Percentiles rank a stretch among this genome's conserved stretches.
These are phyloP conservation scores for Crithidia expoeki DNA, from an alignment of 208 protist genomes.

Conservation along the genomic window DNA sequence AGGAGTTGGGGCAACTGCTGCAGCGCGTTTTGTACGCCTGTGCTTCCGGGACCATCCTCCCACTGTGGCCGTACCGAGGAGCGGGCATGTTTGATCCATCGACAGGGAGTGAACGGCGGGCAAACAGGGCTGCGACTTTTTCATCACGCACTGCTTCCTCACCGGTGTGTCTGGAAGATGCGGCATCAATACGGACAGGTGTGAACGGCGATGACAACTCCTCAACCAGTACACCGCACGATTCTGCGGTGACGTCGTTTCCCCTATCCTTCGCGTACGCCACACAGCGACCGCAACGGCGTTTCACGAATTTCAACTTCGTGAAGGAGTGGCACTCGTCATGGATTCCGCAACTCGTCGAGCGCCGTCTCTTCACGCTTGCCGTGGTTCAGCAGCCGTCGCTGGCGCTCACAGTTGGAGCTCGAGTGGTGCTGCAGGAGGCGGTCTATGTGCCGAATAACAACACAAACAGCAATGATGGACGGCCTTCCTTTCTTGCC, in stretches of 20 bases:
- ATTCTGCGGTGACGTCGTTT: background rate
- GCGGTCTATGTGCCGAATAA: slow-evolving; percentile 14
- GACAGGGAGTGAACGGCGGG: background rate
- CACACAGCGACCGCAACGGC: background rate
- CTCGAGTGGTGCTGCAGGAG: slow-evolving; percentile 31
- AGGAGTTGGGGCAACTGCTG: slow-evolving; percentile 19
- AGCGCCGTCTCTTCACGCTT: slow-evolving; percentile 54
- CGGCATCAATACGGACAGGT: background rate
- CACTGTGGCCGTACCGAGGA: slow-evolving; percentile 50
- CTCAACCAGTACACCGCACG: background rate
- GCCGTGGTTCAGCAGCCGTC: slow-evolving; percentile 42
- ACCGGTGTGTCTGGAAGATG: too few species aligned
- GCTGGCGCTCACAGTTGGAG: slow-evolving; percentile 39
- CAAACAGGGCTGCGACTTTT: background rate
- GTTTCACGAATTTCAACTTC: slow-evolving; percentile 18
- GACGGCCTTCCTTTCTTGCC: background rate
- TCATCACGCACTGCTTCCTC: too few species aligned
- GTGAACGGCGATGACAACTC: background rate
- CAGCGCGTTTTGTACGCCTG: slow-evolving; percentile 27
- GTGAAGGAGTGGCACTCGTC: slow-evolving; percentile 17
- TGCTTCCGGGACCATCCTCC: slow-evolving; percentile 35
- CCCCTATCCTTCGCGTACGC: background rate
- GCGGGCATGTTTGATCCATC: background rate
- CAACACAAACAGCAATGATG: background rate
- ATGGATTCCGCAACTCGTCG: slow-evolving; percentile 37